Evolutionary conservation across 2,329 filamentous ascomycete species (phyloP), one percentile per base, ranked within the genome.

Genomic region (Colletotrichum agaves): DNA sequence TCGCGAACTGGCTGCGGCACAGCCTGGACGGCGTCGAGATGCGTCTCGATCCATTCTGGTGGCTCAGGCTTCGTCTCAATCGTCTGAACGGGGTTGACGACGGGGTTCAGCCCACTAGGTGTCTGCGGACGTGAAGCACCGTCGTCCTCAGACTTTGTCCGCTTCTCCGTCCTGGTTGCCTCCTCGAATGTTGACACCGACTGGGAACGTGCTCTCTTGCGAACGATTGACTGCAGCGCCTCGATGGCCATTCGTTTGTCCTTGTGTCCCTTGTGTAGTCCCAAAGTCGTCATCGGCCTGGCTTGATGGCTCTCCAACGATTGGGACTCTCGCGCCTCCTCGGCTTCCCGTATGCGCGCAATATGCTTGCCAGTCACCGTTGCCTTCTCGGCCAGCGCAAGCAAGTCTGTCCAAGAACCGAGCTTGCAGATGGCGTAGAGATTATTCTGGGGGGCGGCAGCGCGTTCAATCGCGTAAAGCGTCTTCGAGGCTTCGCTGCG

Each of bases 41-140:
- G 66, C 61, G n/a, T 67, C 31, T 67, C 59, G 6, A 65, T 46
- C 67, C 52, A 49, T 49, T 50, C 50, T 19, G 59, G 21, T n/a
- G 52, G 59, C 33, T 62, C 57, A 8, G 53, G 44, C 35, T 62
- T 59, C 46, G 46, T 21, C 31, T 65, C 67, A 12, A 52, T n/a
- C 15, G 5, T 46, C 47, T 49, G 37, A n/a, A 44, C 47, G n/a
- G 56, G 21, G 13, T 57, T 52, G 5, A 39, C 15, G 12, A 13
- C 41, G 17, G 44, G 67, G 12, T 23, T 47, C 15, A 59, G 13
- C 11, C 63, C 93, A 87, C 74, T 88, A 85, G 47, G 84, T 84
- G 79, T 98, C 96, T 82, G 98, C 93, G n/a, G 90, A 91, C 73
- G 93, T 92, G 57, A 98, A 12, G 23, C 11, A n/a, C 63, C 47